phyloP scores from a whole-genome alignment of 371 early-diverging fungal genomes.

The Hamiltosporidium tvaerminnensis region DNA sequence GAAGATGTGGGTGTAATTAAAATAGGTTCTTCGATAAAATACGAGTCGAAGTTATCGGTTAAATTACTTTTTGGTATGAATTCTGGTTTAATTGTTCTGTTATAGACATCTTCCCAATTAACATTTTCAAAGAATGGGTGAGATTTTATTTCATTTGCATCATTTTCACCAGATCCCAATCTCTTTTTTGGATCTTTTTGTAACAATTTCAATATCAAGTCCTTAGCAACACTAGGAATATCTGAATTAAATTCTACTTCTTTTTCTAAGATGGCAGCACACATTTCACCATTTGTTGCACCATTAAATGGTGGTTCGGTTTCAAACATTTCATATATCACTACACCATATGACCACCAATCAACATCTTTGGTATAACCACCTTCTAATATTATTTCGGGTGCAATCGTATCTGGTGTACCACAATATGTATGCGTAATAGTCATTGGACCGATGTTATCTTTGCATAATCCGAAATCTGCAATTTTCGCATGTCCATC shows the following conservation, averaged over 20 bases:
- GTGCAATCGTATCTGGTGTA: conserved; percentile 67
- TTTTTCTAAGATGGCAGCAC: conserved; percentile 14
- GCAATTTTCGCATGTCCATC: conserved; percentile 49
- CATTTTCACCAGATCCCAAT: conserved; percentile 19
- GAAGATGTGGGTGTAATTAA: background rate
- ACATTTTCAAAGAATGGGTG: conserved; percentile 52
- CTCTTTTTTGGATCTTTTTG: conserved; percentile 33
- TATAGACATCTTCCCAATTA: conserved; percentile 41
- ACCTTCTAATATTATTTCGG: conserved; percentile 47
- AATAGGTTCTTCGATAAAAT: conserved; percentile 11
- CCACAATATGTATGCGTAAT: conserved; percentile 56
- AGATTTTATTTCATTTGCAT: conserved; percentile 35
- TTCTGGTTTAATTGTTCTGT: conserved; percentile 54
- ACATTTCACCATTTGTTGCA: conserved; percentile 19
- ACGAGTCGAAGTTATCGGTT: conserved; percentile 55
- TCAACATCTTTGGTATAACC: conserved; percentile 61
- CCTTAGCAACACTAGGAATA: conserved; percentile 2
- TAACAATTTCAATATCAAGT: conserved; percentile 29
- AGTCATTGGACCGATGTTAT: conserved; percentile 20
- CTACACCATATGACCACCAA: conserved; percentile 52
- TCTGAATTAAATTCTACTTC: conserved; percentile 4
- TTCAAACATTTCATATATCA: conserved; percentile 49
- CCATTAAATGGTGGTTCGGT: conserved; percentile 36
- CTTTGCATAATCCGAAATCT: conserved; percentile 52
- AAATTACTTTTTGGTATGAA: conserved; percentile 60